Conservation (phyloP, 768 basidiomycete genomes). For the Agaricus sinodeliciosus region DNA sequence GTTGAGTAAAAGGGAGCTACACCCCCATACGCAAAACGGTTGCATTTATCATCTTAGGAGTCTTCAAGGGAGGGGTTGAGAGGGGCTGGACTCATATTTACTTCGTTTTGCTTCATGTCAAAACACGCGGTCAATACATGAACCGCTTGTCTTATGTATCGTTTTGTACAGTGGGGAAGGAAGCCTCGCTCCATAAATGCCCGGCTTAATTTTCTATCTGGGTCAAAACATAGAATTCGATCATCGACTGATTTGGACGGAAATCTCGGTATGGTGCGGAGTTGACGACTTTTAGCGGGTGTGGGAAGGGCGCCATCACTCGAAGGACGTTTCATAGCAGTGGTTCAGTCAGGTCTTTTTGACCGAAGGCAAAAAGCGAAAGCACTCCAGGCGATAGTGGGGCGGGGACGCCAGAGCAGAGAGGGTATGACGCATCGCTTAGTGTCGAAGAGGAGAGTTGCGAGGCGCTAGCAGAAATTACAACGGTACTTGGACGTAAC, state of each 20-base stretch:
- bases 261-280: constrained; percentile 64
- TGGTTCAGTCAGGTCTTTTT: too few relatives aligned
- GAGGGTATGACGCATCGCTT: too few relatives aligned
- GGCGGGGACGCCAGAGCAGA: too few relatives aligned
- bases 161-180: constrained; percentile 78
- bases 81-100: constrained; percentile 83
- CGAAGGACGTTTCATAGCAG: constrained; percentile 58
- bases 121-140: constrained; percentile 95
- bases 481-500: too few relatives aligned
- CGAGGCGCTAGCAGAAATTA: too few relatives aligned
- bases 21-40: constrained; percentile 99
- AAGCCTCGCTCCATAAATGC: constrained; percentile 84
- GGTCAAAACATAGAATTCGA: constrained; percentile 93
- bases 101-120: constrained; percentile 78
- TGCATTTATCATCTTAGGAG: constrained; percentile 93
- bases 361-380: too few relatives aligned
- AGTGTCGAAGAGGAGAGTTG: too few relatives aligned
- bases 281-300: constrained; percentile 46
- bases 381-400: too few relatives aligned
- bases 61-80: constrained; percentile 77
- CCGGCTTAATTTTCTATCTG: constrained; percentile 73
- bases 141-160: constrained; percentile 96
- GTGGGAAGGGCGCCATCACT: constrained; percentile 84
- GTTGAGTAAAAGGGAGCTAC: constrained; percentile 24
- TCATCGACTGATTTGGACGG: constrained; percentile 89